These are phyloP conservation scores for Sisymbrium altissimum DNA, from an alignment of 345 rosid genomes.

Conservation along the genomic window DNA sequence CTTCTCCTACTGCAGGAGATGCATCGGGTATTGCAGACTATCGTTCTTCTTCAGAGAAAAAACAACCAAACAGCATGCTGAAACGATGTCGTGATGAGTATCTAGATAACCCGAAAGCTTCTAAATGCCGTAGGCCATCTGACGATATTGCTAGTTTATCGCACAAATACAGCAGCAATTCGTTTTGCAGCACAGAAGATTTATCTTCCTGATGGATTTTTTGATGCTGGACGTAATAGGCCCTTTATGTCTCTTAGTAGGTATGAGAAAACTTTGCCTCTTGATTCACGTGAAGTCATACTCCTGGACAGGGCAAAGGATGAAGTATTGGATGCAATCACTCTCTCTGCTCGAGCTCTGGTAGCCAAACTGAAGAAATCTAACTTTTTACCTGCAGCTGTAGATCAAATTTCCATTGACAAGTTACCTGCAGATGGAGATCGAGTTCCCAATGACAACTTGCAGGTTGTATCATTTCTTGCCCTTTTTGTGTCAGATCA, in stretches of 20 bases:
- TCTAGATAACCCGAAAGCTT: constrained; percentile 84
- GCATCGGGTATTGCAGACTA: constrained; percentile 38
- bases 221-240: constrained; percentile 96
- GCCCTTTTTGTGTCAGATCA: constrained; percentile 96
- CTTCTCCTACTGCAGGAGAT: no score
- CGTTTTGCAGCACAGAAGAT: constrained; percentile 78
- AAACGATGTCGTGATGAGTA: constrained; percentile 73
- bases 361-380: constrained; percentile 54
- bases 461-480: constrained; percentile 70
- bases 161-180: constrained; percentile 61
- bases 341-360: constrained; percentile 64
- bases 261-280: constrained; percentile 57
- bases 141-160: constrained; percentile 42
- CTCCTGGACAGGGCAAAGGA: constrained; percentile 93
- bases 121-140: constrained; percentile 59
- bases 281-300: constrained; percentile 93
- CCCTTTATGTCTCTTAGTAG: constrained; percentile 67
- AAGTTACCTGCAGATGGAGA: no score
- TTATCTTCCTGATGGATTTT: constrained; percentile 83
- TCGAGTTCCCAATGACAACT: constrained; percentile 27
- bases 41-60: constrained; percentile 44
- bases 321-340: constrained; percentile 82
- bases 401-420: not conserved
- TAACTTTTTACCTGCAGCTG: constrained; percentile 44
- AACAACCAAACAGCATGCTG: constrained; percentile 39